These are phyloP conservation scores for Backusella tarrabulga DNA, from an alignment of 192 early-diverging fungal genomes.

Conservation along the genomic window DNA sequence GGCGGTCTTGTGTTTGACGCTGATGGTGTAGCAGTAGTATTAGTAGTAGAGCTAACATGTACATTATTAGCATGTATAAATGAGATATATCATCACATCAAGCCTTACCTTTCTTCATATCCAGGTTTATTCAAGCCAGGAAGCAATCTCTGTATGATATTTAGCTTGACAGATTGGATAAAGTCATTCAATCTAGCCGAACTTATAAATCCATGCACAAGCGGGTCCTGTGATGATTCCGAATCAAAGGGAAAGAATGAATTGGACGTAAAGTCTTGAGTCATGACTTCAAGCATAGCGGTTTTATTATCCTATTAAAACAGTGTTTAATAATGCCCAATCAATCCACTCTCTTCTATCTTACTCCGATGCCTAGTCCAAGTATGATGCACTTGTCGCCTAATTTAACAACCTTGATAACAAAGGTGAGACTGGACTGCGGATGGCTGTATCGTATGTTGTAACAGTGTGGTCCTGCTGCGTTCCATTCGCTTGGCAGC, in stretches of 20 bases:
- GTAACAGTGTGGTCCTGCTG: conserved; percentile 52
- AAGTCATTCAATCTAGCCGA: conserved; percentile 56
- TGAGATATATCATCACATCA: neutral
- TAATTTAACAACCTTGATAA: conserved; percentile 66
- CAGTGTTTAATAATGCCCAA: neutral
- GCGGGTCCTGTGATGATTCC: conserved; percentile 24
- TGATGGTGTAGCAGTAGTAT: neutral
- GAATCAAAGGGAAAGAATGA: conserved; percentile 50
- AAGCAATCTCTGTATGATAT: conserved; percentile 64
- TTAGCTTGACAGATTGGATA: conserved; percentile 57
- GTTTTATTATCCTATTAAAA: conserved; percentile 49
- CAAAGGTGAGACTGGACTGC: conserved; percentile 64
- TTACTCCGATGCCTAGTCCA: conserved; percentile 65
- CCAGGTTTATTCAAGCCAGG: conserved; percentile 71
- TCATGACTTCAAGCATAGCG: conserved; percentile 43
- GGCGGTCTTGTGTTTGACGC: neutral
- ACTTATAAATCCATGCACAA: conserved; percentile 60
- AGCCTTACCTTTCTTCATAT: conserved; percentile 49
- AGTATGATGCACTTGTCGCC: conserved; percentile 62
- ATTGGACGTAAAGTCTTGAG: conserved; percentile 48
- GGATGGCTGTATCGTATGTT: conserved; percentile 65
- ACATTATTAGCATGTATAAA: neutral
- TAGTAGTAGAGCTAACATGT: no score
- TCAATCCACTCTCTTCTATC: no score
- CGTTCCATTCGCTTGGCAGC: conserved; percentile 61